Evolutionary conservation across 2,329 filamentous ascomycete genomes (phyloP).

Genomic region (Botrytis medusae): DNA sequence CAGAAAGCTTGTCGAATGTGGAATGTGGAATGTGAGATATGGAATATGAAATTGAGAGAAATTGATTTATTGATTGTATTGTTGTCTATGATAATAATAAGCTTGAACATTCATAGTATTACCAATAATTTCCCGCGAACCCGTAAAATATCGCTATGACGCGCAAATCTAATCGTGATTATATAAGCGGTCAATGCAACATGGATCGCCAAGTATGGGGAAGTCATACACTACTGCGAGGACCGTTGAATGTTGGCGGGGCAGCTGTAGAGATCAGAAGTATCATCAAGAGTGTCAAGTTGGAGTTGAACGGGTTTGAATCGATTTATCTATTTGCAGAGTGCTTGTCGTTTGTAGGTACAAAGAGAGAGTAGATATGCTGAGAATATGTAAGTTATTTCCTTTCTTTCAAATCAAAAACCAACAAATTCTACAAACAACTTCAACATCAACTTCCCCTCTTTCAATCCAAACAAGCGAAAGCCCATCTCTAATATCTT

Average conservation of each 20-base stretch:
- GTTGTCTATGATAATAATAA: background rate
- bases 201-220: conserved; percentile 10
- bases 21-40: background rate
- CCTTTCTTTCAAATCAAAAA: background rate
- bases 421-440: background rate
- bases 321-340: background rate
- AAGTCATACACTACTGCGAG: background rate
- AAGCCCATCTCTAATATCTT: background rate
- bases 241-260: conserved; percentile 4
- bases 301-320: background rate
- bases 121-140: background rate
- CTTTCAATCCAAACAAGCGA: background rate
- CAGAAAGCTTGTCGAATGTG: background rate
- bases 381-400: conserved; percentile 20
- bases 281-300: background rate
- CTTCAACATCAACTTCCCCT: background rate
- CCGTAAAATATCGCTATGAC: background rate
- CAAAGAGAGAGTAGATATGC: conserved; percentile 21
- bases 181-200: background rate
- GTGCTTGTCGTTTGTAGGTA: background rate
- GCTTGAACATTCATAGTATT: background rate
- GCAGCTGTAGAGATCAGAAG: conserved; percentile 2
- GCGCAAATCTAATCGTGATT: background rate
- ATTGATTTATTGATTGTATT: background rate
- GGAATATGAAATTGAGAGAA: background rate